phyloP scores from a whole-genome alignment of 352 stramenopile genomes.

The Phytophthora idaei region DNA sequence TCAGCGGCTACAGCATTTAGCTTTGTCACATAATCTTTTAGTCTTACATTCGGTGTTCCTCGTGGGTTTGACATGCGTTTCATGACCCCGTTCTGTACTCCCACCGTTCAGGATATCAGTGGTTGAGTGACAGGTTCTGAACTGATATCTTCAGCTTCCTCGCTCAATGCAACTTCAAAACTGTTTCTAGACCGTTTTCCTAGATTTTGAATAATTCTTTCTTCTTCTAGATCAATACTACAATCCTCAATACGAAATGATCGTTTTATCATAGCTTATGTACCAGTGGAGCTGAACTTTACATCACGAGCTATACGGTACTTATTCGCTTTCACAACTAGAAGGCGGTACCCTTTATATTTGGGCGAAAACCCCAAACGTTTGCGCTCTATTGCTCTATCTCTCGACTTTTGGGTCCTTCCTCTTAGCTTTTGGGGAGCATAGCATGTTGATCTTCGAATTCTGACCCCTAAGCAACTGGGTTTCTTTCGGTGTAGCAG shows the following conservation, averaged over 20 bases:
- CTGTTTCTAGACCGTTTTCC: neutral
- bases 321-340: too few relatives aligned
- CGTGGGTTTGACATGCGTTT: neutral
- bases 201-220: neutral
- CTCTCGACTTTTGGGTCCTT: too few relatives aligned
- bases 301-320: too few relatives aligned
- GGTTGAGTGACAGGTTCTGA: neutral
- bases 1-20: neutral
- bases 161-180: neutral
- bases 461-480: neutral
- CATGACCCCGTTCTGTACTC: neutral
- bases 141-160: neutral
- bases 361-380: too few relatives aligned
- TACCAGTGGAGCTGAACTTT: too few relatives aligned
- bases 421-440: too few relatives aligned
- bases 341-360: too few relatives aligned
- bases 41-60: neutral
- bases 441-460: neutral
- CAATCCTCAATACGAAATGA: neutral
- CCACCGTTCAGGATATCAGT: neutral
- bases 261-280: too few relatives aligned
- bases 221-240: neutral
- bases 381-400: too few relatives aligned
- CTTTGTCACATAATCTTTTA: neutral
- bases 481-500: neutral